Conservation (phyloP, 2,329 filamentous ascomycete genomes). For the Tricladium varicosporioides region DNA sequence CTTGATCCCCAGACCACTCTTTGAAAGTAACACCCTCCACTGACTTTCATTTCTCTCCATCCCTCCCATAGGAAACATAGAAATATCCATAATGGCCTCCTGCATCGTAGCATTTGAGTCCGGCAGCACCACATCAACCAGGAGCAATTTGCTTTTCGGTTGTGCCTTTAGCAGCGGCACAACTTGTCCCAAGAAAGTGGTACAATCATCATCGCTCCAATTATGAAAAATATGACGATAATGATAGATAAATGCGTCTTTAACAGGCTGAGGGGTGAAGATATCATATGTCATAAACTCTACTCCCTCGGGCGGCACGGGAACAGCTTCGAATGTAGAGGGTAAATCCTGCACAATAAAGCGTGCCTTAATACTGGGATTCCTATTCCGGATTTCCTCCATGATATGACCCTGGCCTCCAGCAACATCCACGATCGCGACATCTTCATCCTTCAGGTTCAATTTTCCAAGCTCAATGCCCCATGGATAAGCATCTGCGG, state of each 20-base stretch:
- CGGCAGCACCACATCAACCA: slow-evolving; percentile 26
- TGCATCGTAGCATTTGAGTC: slow-evolving; percentile 23
- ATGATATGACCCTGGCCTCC: slow-evolving; percentile 26
- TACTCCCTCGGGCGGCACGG: slow-evolving; percentile 23
- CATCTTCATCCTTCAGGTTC: slow-evolving; percentile 19
- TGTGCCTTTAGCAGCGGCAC: slow-evolving; percentile 19
- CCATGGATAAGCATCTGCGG: slow-evolving; percentile 39
- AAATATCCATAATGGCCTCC: slow-evolving; percentile 22
- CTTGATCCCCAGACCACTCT: slow-evolving; percentile 23
- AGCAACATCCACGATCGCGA: slow-evolving; percentile 25
- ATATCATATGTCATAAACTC: slow-evolving; percentile 34
- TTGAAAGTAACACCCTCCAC: slow-evolving; percentile 22
- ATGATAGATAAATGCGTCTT: slow-evolving; percentile 21
- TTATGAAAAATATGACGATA: slow-evolving; percentile 26
- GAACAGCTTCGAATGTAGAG: slow-evolving; percentile 20
- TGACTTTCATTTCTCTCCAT: slow-evolving; percentile 26
- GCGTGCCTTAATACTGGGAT: slow-evolving; percentile 22
- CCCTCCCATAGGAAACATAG: slow-evolving; percentile 25
- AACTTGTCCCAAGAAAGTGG: slow-evolving; percentile 16
- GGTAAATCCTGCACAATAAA: slow-evolving; percentile 26
- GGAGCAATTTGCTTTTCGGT: slow-evolving; percentile 22
- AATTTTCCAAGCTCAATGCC: slow-evolving; percentile 66
- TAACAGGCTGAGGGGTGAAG: slow-evolving; percentile 25
- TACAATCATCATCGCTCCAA: slow-evolving; percentile 24
- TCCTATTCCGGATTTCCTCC: slow-evolving; percentile 19